Base-by-base conservation (phyloP, 2,329 filamentous ascomycete species). In the Fusarium sp. region DNA sequence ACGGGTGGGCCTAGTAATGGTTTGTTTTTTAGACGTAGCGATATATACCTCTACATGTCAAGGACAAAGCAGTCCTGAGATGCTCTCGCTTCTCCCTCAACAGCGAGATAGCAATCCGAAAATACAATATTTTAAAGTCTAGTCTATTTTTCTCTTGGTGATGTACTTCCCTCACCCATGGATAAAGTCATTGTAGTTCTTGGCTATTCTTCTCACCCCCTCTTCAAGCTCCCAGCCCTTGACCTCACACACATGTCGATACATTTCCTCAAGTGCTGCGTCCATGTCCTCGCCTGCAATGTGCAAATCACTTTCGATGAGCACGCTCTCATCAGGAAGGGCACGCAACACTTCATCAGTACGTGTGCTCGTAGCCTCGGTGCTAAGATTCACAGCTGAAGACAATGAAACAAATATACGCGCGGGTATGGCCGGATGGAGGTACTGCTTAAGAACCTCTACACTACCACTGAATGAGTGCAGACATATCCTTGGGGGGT, bases 221-320 rank as follows among this genome's bases (percentile, higher is more conserved):
- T 94, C 87, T 52, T 92, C 88, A 66, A 98, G 81, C 1, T 82
- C 81, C 96, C 97, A 98, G 1, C 89, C 91, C 75, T 95, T 97
- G 54, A 95, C 86, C 58, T 88, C 82, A 79, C 96, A 98, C 6
- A 98, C 89, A 69, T 88, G 90, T n/a, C 92, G 86, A 65, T 93
- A 90, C 71, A 95, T 92, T 54, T 93, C 89, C 80, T 96, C 93
- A 14, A 99, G 84, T 68, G 90, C 85, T 3, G 85, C 83, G 80
- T 98, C 97, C 94, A 98, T 97, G 60, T 88, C 85, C 1, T 91
- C 86, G 0, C 97, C 97, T 0, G 96, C 97, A 22, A 85, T 89
- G 81, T 98, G 94, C 68, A 98, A 81, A 82, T 99, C 97, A 80
- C 95, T 98, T 83, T 99, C 97, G 3, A 97, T 88, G 22, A 99